Base-by-base conservation (phyloP, 345 rosid genomes). In the Raphanus sativus region DNA sequence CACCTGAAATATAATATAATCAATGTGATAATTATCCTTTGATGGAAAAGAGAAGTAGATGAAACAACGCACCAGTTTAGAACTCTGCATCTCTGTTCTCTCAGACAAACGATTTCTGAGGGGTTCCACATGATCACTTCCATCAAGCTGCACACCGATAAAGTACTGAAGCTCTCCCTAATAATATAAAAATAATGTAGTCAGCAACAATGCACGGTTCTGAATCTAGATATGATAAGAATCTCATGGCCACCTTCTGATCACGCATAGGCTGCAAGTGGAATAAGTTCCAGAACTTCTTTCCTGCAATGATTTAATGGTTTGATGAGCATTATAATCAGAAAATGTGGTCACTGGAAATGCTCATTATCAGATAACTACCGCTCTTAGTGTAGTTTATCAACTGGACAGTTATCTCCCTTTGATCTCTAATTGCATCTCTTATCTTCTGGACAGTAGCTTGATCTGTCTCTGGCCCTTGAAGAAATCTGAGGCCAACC, bases 91-190 rank as follows among this genome's bases (percentile, higher is more conserved):
- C 83, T 95, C 98, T 63, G 97, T 83, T 70, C 11, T 32, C 80
- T 89, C 99, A 29, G 98, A 95, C 69, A 95, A 92, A 63, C 97
- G 91, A 77, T 83, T 95, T 56, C 82, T 50, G 33, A 92, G 75
- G 54, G 97, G 99, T 83, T 92, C 99, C 71, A 95, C 82, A 72
- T 92, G 97, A 79, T 91, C 94, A 76, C 98, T 90, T 77, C 99
- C 99, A 82, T 95, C 99, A 34, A 95, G 90, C 81, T 95, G 99
- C 77, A 92, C 99, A 75, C 99, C 99, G 21, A 95, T 90, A 87
- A 95, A 95, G 83, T 95, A 95, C 81, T 95, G 99, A 80, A 95
- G 97, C 87, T 95, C 99, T 62, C 97, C 99, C 99, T 94, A 67
- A 7, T 63, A 64, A 30, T 2, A 8, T 62, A 50, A 34, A 34